phyloP scores from a whole-genome alignment of 495 filamentous ascomycete species.

The Penicillium robsamsonii region DNA sequence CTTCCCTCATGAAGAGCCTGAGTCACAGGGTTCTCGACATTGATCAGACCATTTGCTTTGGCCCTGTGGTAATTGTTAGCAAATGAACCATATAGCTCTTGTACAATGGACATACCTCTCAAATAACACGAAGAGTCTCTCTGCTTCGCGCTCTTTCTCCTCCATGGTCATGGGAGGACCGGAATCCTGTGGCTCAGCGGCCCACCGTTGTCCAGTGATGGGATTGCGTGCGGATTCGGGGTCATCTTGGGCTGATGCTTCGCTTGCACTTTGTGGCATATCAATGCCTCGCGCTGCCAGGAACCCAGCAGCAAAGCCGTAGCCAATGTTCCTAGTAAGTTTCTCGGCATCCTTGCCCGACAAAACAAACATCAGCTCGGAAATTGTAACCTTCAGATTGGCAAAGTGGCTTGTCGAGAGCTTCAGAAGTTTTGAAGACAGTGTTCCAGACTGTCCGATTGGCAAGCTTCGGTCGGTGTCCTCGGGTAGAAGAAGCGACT shows the following conservation, averaged over 20 bases:
- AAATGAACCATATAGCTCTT: background rate
- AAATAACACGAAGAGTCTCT: conserved; percentile 90
- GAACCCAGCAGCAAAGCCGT: conserved; percentile 89
- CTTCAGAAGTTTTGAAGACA: conserved; percentile 74
- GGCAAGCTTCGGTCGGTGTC: conserved; percentile 72
- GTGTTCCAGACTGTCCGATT: conserved; percentile 69
- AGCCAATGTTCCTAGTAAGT: conserved; percentile 81
- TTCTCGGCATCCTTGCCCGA: conserved; percentile 70
- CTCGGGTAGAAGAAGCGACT: conserved; percentile 69
- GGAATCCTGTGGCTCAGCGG: conserved; percentile 58
- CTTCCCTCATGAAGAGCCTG: conserved; percentile 73
- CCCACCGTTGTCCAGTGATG: conserved; percentile 81
- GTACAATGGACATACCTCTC: conserved; percentile 60
- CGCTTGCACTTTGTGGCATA: conserved; percentile 64
- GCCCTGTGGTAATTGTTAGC: conserved; percentile 52
- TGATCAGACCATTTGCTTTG: conserved; percentile 77
- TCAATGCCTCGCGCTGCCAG: conserved; percentile 77
- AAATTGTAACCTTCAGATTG: conserved; percentile 70
- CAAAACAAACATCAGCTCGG: conserved; percentile 79
- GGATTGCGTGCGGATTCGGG: conserved; percentile 63
- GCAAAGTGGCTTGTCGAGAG: conserved; percentile 76
- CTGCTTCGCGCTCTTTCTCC: conserved; percentile 91
- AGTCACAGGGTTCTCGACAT: conserved; percentile 80
- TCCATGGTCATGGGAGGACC: conserved; percentile 77
- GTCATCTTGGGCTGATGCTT: conserved; percentile 49